Evolutionary conservation across 805 yeast genomes (phyloP).

Genomic region (Saitoella complicata): DNA sequence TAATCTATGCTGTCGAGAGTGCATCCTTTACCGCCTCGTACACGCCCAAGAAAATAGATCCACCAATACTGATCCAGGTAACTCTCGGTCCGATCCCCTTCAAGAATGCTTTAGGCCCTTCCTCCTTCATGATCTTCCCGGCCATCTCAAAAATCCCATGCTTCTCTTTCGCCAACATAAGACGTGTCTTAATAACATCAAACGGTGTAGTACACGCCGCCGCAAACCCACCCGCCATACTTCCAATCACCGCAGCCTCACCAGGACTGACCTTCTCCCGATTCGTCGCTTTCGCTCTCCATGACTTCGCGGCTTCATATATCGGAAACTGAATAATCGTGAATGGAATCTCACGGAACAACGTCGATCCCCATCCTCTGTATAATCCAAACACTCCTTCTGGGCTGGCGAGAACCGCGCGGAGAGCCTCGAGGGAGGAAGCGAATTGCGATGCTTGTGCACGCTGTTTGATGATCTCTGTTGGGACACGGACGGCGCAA

Average conservation of each 20-base stretch:
- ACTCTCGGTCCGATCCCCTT: constrained; percentile 91
- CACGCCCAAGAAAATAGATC: constrained; percentile 90
- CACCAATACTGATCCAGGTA: constrained; percentile 96
- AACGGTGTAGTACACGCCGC: constrained; percentile 91
- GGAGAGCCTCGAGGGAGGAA: constrained; percentile 52
- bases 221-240: constrained; percentile 84
- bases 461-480: constrained; percentile 88
- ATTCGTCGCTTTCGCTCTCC: constrained; percentile 32
- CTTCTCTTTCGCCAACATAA: constrained; percentile 53
- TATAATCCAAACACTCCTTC: constrained; percentile 64
- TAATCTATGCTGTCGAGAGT: too few species aligned
- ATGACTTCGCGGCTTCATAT: constrained; percentile 63
- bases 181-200: constrained; percentile 83
- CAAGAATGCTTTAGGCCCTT: constrained; percentile 57
- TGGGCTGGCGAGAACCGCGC: constrained; percentile 40
- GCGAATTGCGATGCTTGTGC: constrained; percentile 57
- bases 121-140: constrained; percentile 41
- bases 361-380: constrained; percentile 86
- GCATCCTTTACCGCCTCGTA: constrained; percentile 41
- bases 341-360: constrained; percentile 91
- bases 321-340: constrained; percentile 91
- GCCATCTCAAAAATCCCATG: constrained; percentile 34
- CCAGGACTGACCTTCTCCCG: constrained; percentile 36
- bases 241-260: constrained; percentile 81
- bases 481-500: constrained; percentile 87